These are phyloP conservation scores for Fusarium robinianum DNA, from an alignment of 2,329 filamentous ascomycete genomes.

Conservation along the genomic window DNA sequence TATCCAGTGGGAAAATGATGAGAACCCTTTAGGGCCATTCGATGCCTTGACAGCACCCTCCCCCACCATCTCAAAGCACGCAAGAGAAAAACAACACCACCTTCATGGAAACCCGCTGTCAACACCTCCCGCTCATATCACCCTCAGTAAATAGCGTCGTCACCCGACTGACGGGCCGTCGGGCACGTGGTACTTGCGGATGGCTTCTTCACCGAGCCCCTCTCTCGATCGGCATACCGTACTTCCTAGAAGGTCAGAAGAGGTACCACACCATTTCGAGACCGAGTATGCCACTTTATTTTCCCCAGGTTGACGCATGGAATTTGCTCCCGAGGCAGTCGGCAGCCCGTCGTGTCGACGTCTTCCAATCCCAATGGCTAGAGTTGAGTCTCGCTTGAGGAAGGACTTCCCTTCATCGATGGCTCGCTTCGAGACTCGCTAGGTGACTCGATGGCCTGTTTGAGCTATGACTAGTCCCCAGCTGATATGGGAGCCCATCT, in stretches of 20 bases:
- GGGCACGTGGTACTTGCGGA: conserved; percentile 29
- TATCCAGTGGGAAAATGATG: conserved; percentile 5
- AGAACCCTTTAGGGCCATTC: conserved; percentile 15
- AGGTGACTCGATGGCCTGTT: too few relatives aligned
- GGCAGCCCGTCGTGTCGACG: too few relatives aligned
- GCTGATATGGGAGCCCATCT: conserved; percentile 8
- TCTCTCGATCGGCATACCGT: conserved; percentile 24
- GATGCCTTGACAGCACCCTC: conserved; percentile 6
- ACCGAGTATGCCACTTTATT: conserved; percentile 10
- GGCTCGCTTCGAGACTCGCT: too few relatives aligned
- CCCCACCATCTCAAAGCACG: conserved; percentile 5
- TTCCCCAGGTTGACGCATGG: conserved; percentile 1
- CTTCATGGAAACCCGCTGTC: conserved; percentile 1
- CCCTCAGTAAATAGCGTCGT: conserved; percentile 14
- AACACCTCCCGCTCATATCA: conserved; percentile 9
- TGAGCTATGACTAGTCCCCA: conserved; percentile 1
- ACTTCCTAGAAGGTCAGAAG: conserved; percentile 21
- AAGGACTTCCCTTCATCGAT: too few relatives aligned
- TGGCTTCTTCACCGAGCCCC: conserved; percentile 23
- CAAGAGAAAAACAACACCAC: conserved; percentile 17
- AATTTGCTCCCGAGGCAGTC: too few relatives aligned
- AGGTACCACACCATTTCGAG: conserved; percentile 18
- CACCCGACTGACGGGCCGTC: conserved; percentile 28
- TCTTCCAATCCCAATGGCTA: too few relatives aligned
- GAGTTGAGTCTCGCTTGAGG: too few relatives aligned